Conservation (phyloP, 768 basidiomycete species). For the Termitomyces sp. region DNA sequence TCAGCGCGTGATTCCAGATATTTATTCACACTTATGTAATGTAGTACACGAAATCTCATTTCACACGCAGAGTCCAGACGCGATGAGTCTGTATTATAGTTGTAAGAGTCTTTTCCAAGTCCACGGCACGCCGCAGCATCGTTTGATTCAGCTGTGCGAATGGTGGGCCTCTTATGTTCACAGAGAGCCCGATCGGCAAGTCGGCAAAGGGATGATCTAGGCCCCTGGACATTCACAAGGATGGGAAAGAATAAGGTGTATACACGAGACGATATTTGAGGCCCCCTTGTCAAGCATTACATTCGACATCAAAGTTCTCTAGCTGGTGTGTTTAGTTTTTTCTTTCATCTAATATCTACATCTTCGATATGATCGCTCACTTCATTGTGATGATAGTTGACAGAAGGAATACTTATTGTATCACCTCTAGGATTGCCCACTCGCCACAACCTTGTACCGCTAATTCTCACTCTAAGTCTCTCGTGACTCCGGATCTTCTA, state of each 20-base stretch:
- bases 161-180: conserved; percentile 37
- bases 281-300: conserved; percentile 44
- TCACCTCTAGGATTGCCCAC: background rate
- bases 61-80: conserved; percentile 13
- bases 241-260: conserved; percentile 22
- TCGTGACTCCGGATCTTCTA: too few relatives aligned
- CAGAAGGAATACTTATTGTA: background rate
- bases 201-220: conserved; percentile 33
- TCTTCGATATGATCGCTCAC: background rate
- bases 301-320: conserved; percentile 23
- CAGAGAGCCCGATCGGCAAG: conserved; percentile 34
- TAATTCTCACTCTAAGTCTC: background rate
- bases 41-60: too few relatives aligned
- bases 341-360: too few relatives aligned
- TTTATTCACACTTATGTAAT: too few relatives aligned
- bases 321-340: background rate
- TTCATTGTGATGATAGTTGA: background rate
- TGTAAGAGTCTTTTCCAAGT: conserved; percentile 41
- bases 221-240: conserved; percentile 17
- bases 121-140: conserved; percentile 41
- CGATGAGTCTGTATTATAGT: conserved; percentile 47
- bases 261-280: conserved; percentile 28
- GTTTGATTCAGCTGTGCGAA: conserved; percentile 40
- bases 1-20: background rate
- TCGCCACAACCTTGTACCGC: background rate